Evolutionary conservation across 169 alveolate species (phyloP).

Genomic region (Plasmodium berghei): DNA sequence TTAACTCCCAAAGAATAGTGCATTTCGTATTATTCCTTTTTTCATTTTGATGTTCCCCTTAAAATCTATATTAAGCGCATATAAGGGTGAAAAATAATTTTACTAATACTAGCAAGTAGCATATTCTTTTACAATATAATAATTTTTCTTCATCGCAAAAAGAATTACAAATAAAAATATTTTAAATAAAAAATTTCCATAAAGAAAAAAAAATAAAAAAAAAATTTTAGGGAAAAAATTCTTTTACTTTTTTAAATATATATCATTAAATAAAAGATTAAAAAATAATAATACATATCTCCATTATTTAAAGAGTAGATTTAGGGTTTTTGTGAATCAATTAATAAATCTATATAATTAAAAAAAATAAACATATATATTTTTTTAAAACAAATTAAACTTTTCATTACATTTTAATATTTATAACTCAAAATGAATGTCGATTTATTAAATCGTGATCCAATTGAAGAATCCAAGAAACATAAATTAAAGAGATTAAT

Average conservation of each 20-base stretch:
- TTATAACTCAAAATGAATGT: conserved; percentile 91
- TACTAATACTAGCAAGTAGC: no score
- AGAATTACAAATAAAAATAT: conserved; percentile 12
- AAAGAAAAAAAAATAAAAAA: conserved; percentile 5
- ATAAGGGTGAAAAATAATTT: no score
- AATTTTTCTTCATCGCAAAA: conserved; percentile 14
- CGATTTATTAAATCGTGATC: conserved; percentile 96
- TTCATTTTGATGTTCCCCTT: no score
- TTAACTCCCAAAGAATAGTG: no score
- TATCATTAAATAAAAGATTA: conserved; percentile 16
- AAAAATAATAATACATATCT: neutral
- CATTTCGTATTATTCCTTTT: no score
- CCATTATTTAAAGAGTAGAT: conserved; percentile 1
- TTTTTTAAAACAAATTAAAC: conserved; percentile 1
- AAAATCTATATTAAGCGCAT: no score
- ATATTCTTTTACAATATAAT: neutral
- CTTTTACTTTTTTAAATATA: conserved; percentile 2
- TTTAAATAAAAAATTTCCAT: conserved; percentile 1
- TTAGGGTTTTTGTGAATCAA: conserved; percentile 1
- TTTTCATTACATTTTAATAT: neutral
- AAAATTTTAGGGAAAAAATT: conserved; percentile 17
- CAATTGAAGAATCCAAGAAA: conserved; percentile 94
- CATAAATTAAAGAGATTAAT: conserved; percentile 98
- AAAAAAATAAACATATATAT: neutral
- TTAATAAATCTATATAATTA: conserved; percentile 3